A percentile compares a stretch with the other conserved stretches of the same genome.
These are phyloP conservation scores for Vachellia pachyceras DNA, from an alignment of 306 rosid genomes.

Conservation along the genomic window DNA sequence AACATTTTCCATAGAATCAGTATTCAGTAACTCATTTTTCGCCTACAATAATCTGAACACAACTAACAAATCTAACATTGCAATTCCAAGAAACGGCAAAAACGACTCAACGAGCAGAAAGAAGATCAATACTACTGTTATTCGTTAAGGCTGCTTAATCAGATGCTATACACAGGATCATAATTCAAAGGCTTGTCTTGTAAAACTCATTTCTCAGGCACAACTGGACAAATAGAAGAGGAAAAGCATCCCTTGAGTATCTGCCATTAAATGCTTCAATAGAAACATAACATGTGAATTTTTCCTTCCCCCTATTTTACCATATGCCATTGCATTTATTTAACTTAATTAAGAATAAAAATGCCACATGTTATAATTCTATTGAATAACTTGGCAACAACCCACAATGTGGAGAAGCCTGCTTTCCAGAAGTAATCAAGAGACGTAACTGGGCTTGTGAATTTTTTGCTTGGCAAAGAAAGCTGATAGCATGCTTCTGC, in stretches of 20 bases:
- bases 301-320: background rate
- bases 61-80: background rate
- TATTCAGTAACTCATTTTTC: too few relatives aligned
- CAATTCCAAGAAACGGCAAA: background rate
- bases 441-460: conserved; percentile 53
- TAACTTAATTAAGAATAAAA: background rate
- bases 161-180: conserved; percentile 40
- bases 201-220: conserved; percentile 24
- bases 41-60: background rate
- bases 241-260: background rate
- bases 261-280: background rate
- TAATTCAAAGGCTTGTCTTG: conserved; percentile 48
- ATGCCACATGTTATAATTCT: background rate
- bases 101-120: background rate
- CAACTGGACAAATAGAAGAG: conserved; percentile 1
- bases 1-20: background rate
- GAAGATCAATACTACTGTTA: conserved; percentile 29
- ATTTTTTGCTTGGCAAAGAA: conserved; percentile 77
- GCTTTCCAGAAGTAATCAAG: conserved; percentile 48
- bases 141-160: conserved; percentile 4
- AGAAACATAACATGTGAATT: background rate
- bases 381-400: background rate
- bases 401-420: conserved; percentile 17
- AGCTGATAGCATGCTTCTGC: conserved; percentile 86
- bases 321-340: background rate